Evolutionary conservation across 2,329 filamentous ascomycete genomes (phyloP), one percentile per base, ranked within the genome.

Genomic region (Ceratocystis cubensis): DNA sequence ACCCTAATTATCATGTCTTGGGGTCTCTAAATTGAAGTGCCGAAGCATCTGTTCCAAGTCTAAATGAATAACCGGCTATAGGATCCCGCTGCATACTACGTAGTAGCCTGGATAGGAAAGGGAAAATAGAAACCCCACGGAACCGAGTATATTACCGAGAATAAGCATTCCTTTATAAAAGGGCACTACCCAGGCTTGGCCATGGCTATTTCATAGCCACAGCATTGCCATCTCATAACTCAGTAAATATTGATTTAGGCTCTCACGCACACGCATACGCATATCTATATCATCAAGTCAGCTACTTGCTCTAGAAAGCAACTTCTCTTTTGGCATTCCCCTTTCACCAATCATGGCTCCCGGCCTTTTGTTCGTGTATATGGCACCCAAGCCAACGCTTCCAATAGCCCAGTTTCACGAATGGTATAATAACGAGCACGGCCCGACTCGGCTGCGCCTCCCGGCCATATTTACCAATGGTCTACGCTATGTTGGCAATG

Each of bases 341-440:
- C 20, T 7, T 44, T 13, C 10, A 5, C 20, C 30, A 22, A 63
- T 44, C 44, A 57, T n/a, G 61, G 61, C 75, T 65, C 82, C 82
- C 8, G 90, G 90, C 68, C 84, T 91, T 72, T 85, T 96, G 73
- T 91, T 87, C 74, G 91, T 96, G 71, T 91, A 89, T 17, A 95
- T 95, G 87, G 86, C 92, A 76, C 89, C 90, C 71, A 81, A 83
- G 74, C 79, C 83, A 67, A 81, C 81, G 70, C 80, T 91, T 71
- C 79, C 86, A 66, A 76, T 81, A 61, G 79, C 83, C 69, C 84
- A 89, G 72, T 95, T 96, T 76, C 88, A 95, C 75, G 89, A 95
- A 74, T 93, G 89, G 89, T 96, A 96, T 79, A 92, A 95, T 78
- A 94, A 91, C 75, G 91, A 96, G 78, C 91, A 96, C 77, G 91